A percentile compares a stretch with the other conserved stretches of the same genome.
These are phyloP conservation scores for Trichothecium roseum DNA, from an alignment of 2,329 filamentous ascomycete species.

Conservation along the genomic window DNA sequence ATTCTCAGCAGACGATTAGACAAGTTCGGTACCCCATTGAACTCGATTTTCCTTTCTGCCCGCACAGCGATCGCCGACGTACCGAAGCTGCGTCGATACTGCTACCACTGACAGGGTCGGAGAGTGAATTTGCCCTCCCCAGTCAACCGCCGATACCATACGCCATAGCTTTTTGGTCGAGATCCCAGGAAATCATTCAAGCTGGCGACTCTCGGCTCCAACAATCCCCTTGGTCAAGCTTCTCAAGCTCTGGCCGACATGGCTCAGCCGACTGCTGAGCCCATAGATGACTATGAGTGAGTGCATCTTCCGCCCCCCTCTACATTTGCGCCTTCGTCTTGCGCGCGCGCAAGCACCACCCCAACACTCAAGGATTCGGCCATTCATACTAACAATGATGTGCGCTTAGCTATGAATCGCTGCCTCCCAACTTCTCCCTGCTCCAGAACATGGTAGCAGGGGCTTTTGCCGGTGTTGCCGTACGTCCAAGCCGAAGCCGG, in stretches of 20 bases:
- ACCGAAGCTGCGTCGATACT: too few species aligned
- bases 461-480: slow-evolving; percentile 92
- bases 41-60: too few species aligned
- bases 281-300: slow-evolving; percentile 57
- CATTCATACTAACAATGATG: not conserved
- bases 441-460: slow-evolving; percentile 92
- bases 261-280: slow-evolving; percentile 57
- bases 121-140: too few species aligned
- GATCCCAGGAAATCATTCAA: slow-evolving; percentile 25
- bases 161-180: not conserved
- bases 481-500: slow-evolving; percentile 32
- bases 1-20: too few species aligned
- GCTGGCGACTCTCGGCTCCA: slow-evolving; percentile 52
- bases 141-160: too few species aligned
- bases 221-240: slow-evolving; percentile 47
- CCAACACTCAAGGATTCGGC: not conserved
- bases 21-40: too few species aligned
- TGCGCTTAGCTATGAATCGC: slow-evolving; percentile 65
- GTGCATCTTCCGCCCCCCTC: slow-evolving; percentile 10
- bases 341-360: not conserved
- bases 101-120: too few species aligned
- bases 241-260: slow-evolving; percentile 58
- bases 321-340: not conserved
- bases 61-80: too few species aligned
- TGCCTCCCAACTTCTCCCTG: slow-evolving; percentile 90